A percentile compares a stretch with the other conserved stretches of the same genome.
Evolutionary conservation across 805 yeast species (phyloP).

Genomic region (Spathaspora girioi): DNA sequence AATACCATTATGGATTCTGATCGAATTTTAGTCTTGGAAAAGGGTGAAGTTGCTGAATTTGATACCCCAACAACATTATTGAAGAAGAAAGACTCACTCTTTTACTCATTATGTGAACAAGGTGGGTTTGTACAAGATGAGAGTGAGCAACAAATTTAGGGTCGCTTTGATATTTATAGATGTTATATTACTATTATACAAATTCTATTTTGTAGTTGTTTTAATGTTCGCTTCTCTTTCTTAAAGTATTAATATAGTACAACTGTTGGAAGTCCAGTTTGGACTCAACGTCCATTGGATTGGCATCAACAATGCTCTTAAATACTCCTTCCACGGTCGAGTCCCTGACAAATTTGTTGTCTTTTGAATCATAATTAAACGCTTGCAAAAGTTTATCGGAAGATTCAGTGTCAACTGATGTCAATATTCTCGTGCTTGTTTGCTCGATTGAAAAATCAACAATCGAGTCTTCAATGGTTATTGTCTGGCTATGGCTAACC

Average conservation of each 20-base stretch:
- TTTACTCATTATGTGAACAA: slow-evolving; percentile 76
- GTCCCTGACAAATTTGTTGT: slow-evolving; percentile 8
- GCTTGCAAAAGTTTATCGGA: slow-evolving; percentile 22
- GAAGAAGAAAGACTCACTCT: slow-evolving; percentile 61
- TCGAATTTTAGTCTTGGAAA: slow-evolving; percentile 68
- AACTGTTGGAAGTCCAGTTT: slow-evolving; percentile 45
- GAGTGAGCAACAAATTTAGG: neutral
- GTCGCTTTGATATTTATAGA: neutral
- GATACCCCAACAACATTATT: slow-evolving; percentile 69
- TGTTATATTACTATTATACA: neutral
- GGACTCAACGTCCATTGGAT: slow-evolving; percentile 29
- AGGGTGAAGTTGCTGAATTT: slow-evolving; percentile 73
- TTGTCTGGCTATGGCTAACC: slow-evolving; percentile 27
- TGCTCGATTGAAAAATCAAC: slow-evolving; percentile 24
- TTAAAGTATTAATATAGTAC: slow-evolving; percentile 45
- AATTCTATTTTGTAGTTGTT: neutral
- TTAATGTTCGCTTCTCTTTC: slow-evolving; percentile 64
- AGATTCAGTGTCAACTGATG: slow-evolving; percentile 29
- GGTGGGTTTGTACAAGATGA: slow-evolving; percentile 57
- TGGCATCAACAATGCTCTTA: slow-evolving; percentile 15
- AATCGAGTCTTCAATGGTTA: slow-evolving; percentile 20
- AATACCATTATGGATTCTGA: slow-evolving; percentile 83
- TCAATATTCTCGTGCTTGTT: slow-evolving; percentile 17
- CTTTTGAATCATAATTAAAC: slow-evolving; percentile 14
- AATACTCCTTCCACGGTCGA: slow-evolving; percentile 14